Conservation (phyloP, 2,329 filamentous ascomycete genomes). For the Colletotrichum sublineola region DNA sequence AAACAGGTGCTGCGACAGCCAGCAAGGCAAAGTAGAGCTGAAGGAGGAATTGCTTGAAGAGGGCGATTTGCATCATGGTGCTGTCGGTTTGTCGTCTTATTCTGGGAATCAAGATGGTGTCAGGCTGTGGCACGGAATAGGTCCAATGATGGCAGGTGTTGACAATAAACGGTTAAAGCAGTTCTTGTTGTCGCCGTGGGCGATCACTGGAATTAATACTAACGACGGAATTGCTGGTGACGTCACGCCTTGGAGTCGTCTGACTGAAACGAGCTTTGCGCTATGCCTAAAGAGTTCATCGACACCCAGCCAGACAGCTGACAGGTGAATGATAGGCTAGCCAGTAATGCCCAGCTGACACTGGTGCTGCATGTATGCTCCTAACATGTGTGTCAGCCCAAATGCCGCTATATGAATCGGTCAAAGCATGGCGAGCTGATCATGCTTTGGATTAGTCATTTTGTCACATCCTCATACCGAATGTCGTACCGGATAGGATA, state of each 20-base stretch:
- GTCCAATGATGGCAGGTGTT: neutral
- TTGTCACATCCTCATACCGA: neutral
- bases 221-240: neutral
- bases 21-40: conserved; percentile 66
- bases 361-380: neutral
- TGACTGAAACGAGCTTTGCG: conserved; percentile 12
- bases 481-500: too few species aligned
- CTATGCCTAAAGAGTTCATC: conserved; percentile 11
- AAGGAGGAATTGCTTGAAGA: conserved; percentile 59
- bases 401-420: neutral
- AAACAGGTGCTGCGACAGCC: conserved; percentile 63
- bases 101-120: neutral
- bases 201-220: conserved; percentile 3
- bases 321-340: neutral
- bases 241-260: conserved; percentile 11
- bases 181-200: neutral
- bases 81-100: neutral
- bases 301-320: neutral
- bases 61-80: conserved; percentile 16
- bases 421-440: neutral
- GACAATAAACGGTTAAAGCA: neutral
- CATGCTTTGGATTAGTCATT: neutral
- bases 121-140: too few species aligned
- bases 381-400: neutral
- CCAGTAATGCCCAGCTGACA: conserved; percentile 1